Conservation (phyloP, 2,329 filamentous ascomycete species). For the Colletotrichum sp. region DNA sequence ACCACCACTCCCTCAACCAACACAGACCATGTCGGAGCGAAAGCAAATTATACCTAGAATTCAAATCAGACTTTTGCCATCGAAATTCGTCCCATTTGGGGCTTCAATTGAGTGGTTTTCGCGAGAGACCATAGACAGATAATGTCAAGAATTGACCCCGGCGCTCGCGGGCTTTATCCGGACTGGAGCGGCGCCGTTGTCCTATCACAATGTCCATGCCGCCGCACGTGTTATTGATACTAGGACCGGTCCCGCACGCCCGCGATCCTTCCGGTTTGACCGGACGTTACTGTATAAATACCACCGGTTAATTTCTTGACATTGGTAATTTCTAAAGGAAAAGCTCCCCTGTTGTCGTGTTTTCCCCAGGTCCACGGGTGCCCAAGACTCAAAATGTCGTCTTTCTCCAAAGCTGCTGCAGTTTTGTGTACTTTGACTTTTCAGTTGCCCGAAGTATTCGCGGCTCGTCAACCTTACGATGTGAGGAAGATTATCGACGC, state of each 20-base stretch:
- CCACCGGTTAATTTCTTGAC: neutral
- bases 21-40: fast-evolving
- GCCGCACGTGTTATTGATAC: neutral
- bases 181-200: neutral
- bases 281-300: neutral
- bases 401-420: neutral
- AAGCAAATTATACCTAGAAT: neutral
- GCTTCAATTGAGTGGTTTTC: neutral
- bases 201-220: neutral
- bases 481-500: neutral
- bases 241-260: neutral
- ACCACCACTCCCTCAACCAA: neutral
- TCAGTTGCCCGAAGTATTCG: neutral
- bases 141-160: neutral
- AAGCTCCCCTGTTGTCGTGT: neutral
- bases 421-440: neutral
- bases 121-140: neutral
- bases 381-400: neutral
- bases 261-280: neutral
- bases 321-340: neutral
- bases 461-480: neutral
- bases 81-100: fast-evolving
- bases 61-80: neutral
- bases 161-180: neutral
- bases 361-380: neutral